Evolutionary conservation across 1,284 basidiomycete genomes (phyloP), one percentile per base, ranked within the genome.

Genomic region (Wallemia hederae): DNA sequence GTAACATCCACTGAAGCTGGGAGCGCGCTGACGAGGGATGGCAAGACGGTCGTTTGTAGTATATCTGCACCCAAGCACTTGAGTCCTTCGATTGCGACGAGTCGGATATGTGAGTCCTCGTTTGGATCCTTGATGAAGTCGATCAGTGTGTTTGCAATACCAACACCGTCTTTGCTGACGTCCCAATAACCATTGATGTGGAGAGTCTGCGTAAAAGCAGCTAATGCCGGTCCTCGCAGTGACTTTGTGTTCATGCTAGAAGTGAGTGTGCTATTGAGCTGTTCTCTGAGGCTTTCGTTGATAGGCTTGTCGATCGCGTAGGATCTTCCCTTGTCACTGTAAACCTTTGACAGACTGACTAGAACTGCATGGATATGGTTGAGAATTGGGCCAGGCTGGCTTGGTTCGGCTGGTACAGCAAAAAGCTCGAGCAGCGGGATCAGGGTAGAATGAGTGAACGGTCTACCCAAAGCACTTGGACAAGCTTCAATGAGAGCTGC

Each of bases 401-500:
- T 75, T 0, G 79, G 73, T 64, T 96, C 83, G 58, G 81, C 80
- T 0, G 87, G 83, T 64, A 81, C 76, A 62, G 80, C 76, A 72
- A 85, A 94, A 58, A 87, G 74, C 58, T 74, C 75, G 63, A 85
- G 76, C 24, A 92, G 75, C 65, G 83, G 82, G 1, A 84, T 81
- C 0, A 90, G 68, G 0, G 77, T 3, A 22, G 33, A 59, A 59
- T 55, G 58, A 24, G 62, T 59, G 29, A 27, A 25, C 28, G 56
- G 27, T 22, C 19, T 26, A 2, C 9, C 9, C 19, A 59, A 17
- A 2, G 0, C 76, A 82, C 62, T 66, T 89, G 87, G 76, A 14
- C 83, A 84, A 9, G 81, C 82, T 24, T 77, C 73, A 67, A 88
- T 75, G 65, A 90, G 77, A 0, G 80, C 77, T 62, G 81, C 82